Percentiles rank a stretch among this genome's conserved stretches.
Conservation (phyloP, 306 rosid genomes). For the Senna siamea region DNA sequence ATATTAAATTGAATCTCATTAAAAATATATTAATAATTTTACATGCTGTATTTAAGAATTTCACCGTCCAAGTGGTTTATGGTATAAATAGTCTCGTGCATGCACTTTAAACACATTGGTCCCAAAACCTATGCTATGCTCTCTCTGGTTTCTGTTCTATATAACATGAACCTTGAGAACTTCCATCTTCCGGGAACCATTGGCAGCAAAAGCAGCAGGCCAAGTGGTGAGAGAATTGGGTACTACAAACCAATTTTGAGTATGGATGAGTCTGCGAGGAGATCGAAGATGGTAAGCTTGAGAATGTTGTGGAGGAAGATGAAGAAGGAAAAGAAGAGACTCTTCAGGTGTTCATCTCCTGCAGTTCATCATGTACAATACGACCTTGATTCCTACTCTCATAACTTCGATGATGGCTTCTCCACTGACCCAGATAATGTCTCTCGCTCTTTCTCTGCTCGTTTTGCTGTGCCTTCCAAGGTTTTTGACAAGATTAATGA, state of each 20-base stretch:
- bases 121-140: background rate
- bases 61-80: too few species aligned
- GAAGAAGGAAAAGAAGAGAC: slow-evolving; percentile 55
- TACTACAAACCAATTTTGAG: too few species aligned
- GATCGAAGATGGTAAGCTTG: slow-evolving; percentile 44
- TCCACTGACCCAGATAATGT: slow-evolving; percentile 52
- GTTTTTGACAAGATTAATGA: slow-evolving; percentile 26
- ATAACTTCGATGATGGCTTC: slow-evolving; percentile 70
- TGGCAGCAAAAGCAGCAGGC: too few species aligned
- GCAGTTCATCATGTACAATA: slow-evolving; percentile 50
- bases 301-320: slow-evolving; percentile 57
- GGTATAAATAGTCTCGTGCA: background rate
- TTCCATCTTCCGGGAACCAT: slow-evolving; percentile 7
- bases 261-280: background rate
- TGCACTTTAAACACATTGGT: slow-evolving; percentile 22
- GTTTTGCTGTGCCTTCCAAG: slow-evolving; percentile 60
- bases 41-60: too few species aligned
- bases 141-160: background rate
- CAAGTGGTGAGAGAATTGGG: too few species aligned
- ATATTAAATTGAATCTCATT: too few species aligned
- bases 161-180: slow-evolving; percentile 34
- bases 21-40: too few species aligned
- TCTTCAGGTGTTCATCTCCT: slow-evolving; percentile 36
- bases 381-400: slow-evolving; percentile 55
- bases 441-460: slow-evolving; percentile 69